phyloP scores from a whole-genome alignment of 306 rosid species.

The Malus sylvestris region DNA sequence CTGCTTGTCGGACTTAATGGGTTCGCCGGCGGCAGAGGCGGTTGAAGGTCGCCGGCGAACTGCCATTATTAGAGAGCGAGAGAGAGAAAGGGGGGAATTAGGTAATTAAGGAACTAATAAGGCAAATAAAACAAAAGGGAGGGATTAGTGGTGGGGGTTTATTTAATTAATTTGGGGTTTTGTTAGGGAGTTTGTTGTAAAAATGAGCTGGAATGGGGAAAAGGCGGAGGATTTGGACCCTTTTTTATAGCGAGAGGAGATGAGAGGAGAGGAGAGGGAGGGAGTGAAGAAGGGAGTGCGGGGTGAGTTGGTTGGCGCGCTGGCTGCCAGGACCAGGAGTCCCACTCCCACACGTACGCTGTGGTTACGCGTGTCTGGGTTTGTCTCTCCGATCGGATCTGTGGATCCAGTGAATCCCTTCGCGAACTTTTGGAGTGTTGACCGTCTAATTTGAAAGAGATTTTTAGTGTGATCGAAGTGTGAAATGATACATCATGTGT shows the following conservation, averaged over 20 bases:
- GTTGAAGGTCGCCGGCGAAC: slow-evolving; percentile 7
- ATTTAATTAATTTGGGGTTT: background rate
- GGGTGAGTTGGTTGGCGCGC: background rate
- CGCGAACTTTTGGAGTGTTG: no score
- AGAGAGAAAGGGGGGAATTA: background rate
- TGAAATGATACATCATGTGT: rapidly evolving
- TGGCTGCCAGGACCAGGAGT: background rate
- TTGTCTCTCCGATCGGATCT: background rate
- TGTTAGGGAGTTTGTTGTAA: background rate
- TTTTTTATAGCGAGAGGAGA: background rate
- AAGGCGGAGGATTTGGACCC: background rate
- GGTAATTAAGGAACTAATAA: background rate
- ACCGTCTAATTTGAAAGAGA: no score
- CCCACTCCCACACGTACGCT: background rate
- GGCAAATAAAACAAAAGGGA: background rate
- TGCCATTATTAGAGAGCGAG: background rate
- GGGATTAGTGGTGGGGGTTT: background rate
- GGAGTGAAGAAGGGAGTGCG: background rate
- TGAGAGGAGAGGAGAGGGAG: background rate
- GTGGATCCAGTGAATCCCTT: background rate
- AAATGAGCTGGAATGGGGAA: background rate
- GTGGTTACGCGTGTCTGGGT: background rate
- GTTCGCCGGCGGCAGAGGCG: slow-evolving; percentile 1
- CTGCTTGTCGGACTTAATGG: background rate
- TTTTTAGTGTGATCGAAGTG: rapidly evolving